These are phyloP conservation scores for Paecilomyces dactylethromorphus DNA, from an alignment of 2,329 filamentous ascomycete genomes.

Conservation along the genomic window DNA sequence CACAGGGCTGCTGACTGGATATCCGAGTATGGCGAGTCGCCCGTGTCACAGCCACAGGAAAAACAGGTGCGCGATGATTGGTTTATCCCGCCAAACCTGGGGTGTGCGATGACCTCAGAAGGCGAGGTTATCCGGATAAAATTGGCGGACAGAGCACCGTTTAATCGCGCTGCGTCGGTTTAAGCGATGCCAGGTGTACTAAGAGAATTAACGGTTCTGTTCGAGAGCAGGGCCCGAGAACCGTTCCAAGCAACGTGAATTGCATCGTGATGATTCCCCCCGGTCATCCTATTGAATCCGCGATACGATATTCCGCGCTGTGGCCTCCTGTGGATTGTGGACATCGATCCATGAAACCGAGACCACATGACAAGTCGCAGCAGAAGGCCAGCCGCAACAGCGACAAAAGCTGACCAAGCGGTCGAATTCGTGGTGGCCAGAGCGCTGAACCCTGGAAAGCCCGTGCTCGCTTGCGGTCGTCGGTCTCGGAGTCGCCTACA, in stretches of 20 bases:
- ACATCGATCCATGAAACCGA: neutral
- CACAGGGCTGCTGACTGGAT: neutral
- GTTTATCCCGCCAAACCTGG: neutral
- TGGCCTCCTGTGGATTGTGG: neutral
- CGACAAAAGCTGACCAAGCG: neutral
- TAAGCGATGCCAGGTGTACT: neutral
- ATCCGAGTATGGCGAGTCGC: neutral
- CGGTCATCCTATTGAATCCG: neutral
- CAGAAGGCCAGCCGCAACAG: neutral
- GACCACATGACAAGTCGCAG: neutral
- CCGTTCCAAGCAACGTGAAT: neutral
- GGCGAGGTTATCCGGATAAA: neutral
- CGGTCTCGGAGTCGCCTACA: neutral
- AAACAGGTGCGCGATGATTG: neutral
- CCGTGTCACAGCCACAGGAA: neutral
- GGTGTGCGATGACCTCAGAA: neutral
- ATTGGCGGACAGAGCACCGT: neutral
- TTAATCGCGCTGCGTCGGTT: neutral
- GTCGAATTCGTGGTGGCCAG: neutral
- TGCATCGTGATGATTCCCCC: neutral
- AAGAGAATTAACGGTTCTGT: neutral
- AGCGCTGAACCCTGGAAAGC: neutral
- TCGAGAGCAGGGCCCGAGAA: neutral
- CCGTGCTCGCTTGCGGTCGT: neutral
- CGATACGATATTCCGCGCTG: neutral